Evolutionary conservation across 371 early-diverging fungal genomes (phyloP).

Genomic region (Apophysomyces elegans): DNA sequence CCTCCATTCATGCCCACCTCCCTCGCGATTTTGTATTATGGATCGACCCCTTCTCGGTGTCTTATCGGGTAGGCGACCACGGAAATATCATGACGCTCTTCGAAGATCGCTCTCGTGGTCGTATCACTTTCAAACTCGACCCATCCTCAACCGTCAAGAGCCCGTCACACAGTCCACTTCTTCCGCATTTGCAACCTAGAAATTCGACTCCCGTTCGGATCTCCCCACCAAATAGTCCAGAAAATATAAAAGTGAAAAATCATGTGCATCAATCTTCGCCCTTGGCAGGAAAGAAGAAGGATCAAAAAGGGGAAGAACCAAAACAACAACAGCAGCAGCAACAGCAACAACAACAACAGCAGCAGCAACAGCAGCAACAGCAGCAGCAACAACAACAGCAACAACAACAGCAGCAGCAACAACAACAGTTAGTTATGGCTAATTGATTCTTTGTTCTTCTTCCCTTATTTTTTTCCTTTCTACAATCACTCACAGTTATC

Average conservation of each 20-base stretch:
- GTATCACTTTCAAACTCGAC: slow-evolving; percentile 50
- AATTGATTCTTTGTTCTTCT: slow-evolving; percentile 16
- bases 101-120: slow-evolving; percentile 61
- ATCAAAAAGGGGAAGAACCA: slow-evolving; percentile 9
- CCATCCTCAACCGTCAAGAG: slow-evolving; percentile 13
- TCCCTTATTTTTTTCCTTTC: slow-evolving; percentile 1
- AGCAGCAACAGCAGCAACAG: slow-evolving; percentile 21
- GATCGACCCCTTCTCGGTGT: slow-evolving; percentile 77
- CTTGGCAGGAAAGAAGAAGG: slow-evolving; percentile 17
- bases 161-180: slow-evolving; percentile 21
- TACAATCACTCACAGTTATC: background rate
- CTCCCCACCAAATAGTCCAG: slow-evolving; percentile 58
- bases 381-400: slow-evolving; percentile 26
- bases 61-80: slow-evolving; percentile 78
- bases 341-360: slow-evolving; percentile 15
- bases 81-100: slow-evolving; percentile 70
- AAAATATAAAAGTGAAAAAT: slow-evolving; percentile 32
- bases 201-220: slow-evolving; percentile 54
- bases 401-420: slow-evolving; percentile 17
- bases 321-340: slow-evolving; percentile 4
- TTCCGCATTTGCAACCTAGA: slow-evolving; percentile 28
- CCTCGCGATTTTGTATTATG: slow-evolving; percentile 80
- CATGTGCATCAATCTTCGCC: slow-evolving; percentile 32
- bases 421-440: slow-evolving; percentile 27
- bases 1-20: slow-evolving; percentile 49